A percentile compares a stretch with the other conserved stretches of the same genome.
These are phyloP conservation scores for Pyracantha coccinea DNA, from an alignment of 331 rosid genomes.

Conservation along the genomic window DNA sequence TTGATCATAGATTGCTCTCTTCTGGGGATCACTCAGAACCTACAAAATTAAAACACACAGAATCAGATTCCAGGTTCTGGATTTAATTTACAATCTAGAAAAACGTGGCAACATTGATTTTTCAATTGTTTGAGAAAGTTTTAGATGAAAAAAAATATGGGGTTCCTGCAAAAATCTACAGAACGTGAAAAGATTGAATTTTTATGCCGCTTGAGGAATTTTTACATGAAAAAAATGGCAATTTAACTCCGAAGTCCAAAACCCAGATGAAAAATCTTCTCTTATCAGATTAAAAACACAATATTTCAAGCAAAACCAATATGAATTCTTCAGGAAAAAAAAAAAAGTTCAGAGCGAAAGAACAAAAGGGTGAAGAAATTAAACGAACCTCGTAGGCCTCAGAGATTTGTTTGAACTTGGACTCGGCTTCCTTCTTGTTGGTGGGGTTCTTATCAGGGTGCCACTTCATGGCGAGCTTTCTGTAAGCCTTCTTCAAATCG, in stretches of 20 bases:
- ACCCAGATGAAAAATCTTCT: neutral
- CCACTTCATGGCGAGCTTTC: slow-evolving; percentile 91
- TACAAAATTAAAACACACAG: neutral
- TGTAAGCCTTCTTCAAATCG: slow-evolving; percentile 74
- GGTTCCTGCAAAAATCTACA: neutral
- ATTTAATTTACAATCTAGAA: neutral
- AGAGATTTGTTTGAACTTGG: slow-evolving; percentile 70
- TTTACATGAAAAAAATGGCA: neutral
- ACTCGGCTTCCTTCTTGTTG: slow-evolving; percentile 71
- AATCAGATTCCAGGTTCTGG: neutral
- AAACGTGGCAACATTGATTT: neutral
- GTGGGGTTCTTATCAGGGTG: slow-evolving; percentile 78
- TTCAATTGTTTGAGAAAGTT: neutral
- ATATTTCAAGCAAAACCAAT: neutral
- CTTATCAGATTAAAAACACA: neutral
- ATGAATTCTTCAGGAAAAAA: neutral
- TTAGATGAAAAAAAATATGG: too few species aligned
- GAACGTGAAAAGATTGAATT: neutral
- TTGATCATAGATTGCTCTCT: slow-evolving; percentile 70
- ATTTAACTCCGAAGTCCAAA: neutral
- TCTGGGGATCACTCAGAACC: slow-evolving; percentile 87
- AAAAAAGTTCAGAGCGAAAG: neutral
- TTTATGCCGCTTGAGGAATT: neutral
- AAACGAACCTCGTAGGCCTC: slow-evolving; percentile 70
- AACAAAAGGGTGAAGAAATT: neutral